Evolutionary conservation across 306 rosid genomes (phyloP).

Genomic region (Aeschynomene evenia): DNA sequence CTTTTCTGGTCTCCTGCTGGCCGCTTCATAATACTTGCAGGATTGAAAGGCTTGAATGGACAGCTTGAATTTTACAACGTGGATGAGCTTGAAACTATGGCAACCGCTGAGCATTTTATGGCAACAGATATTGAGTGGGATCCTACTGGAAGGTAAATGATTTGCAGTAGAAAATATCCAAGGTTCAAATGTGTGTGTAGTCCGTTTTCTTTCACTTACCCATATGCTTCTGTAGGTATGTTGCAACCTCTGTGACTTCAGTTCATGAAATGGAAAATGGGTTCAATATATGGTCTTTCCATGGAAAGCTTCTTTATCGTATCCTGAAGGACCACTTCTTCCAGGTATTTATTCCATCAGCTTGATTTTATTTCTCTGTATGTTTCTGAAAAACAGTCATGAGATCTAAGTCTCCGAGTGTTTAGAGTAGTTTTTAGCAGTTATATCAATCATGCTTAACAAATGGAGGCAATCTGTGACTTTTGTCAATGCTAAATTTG

Average conservation of each 20-base stretch:
- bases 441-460: background rate
- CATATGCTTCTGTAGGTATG: slow-evolving; percentile 54
- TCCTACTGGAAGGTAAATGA: slow-evolving; percentile 83
- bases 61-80: slow-evolving; percentile 74
- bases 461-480: background rate
- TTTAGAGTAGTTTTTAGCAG: background rate
- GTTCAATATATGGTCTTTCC: slow-evolving; percentile 86
- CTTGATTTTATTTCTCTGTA: background rate
- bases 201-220: background rate
- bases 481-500: background rate
- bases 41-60: slow-evolving; percentile 75
- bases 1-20: slow-evolving; percentile 91
- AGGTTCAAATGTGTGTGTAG: background rate
- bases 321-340: slow-evolving; percentile 78
- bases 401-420: background rate
- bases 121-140: slow-evolving; percentile 89
- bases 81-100: slow-evolving; percentile 86
- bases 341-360: slow-evolving; percentile 48
- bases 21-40: slow-evolving; percentile 71
- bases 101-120: slow-evolving; percentile 75
- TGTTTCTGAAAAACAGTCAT: background rate
- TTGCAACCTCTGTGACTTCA: slow-evolving; percentile 86
- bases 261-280: slow-evolving; percentile 99
- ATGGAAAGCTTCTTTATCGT: slow-evolving; percentile 84
- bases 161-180: background rate